Evolutionary conservation across 352 stramenopile species (phyloP).

Genomic region (Hyaloperonospora brassicae): DNA sequence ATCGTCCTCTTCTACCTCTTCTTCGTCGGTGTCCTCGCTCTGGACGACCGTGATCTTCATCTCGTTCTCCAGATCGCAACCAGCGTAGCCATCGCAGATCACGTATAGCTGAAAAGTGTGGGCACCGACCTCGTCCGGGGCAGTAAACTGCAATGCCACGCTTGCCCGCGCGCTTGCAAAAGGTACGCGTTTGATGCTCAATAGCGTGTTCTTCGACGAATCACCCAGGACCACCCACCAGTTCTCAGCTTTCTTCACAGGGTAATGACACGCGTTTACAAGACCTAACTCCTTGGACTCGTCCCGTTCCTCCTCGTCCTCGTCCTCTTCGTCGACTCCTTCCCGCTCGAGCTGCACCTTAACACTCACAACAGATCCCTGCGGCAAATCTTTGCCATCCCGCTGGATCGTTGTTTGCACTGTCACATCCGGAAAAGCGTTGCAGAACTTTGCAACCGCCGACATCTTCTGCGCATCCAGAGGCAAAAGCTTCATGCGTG

Average conservation of each 20-base stretch:
- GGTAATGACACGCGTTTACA: slow-evolving; percentile 70
- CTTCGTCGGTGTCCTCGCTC: slow-evolving; percentile 40
- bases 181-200: slow-evolving; percentile 96
- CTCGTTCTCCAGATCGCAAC: slow-evolving; percentile 97
- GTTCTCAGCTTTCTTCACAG: slow-evolving; percentile 92
- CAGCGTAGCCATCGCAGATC: slow-evolving; percentile 98
- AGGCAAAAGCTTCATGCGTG: slow-evolving; percentile 85
- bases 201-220: slow-evolving; percentile 90
- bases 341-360: slow-evolving; percentile 88
- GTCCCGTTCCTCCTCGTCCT: slow-evolving; percentile 49
- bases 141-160: slow-evolving; percentile 94
- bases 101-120: slow-evolving; percentile 96
- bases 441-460: slow-evolving; percentile 98
- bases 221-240: slow-evolving; percentile 99
- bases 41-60: slow-evolving; percentile 59
- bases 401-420: slow-evolving; percentile 90
- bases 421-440: slow-evolving; percentile 97
- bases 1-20: slow-evolving; percentile 36
- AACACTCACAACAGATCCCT: slow-evolving; percentile 87
- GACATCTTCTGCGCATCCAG: slow-evolving; percentile 87
- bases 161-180: slow-evolving; percentile 68
- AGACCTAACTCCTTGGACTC: slow-evolving; percentile 47
- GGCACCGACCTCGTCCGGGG: slow-evolving; percentile 89
- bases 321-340: slow-evolving; percentile 89
- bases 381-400: slow-evolving; percentile 83